Conservation (phyloP, 495 filamentous ascomycete species). For the Gamarada debralockiae region DNA sequence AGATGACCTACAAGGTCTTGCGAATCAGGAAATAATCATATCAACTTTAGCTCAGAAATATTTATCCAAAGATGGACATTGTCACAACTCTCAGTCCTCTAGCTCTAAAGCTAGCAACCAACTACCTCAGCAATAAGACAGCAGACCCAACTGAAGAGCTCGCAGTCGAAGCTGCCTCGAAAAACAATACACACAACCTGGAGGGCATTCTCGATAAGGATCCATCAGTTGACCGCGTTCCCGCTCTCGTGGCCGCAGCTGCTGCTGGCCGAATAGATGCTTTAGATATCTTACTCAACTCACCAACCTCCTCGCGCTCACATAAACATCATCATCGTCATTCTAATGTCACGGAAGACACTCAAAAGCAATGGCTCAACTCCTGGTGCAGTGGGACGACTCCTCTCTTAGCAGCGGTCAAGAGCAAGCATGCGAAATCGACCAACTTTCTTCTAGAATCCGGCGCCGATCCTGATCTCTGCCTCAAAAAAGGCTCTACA, state of each 20-base stretch:
- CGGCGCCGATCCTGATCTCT: constrained; percentile 12
- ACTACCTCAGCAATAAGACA: constrained; percentile 5
- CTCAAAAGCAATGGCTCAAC: neutral
- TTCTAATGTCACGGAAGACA: neutral
- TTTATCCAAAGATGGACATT: neutral
- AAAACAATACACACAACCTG: constrained; percentile 1
- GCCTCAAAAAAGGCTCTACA: constrained; percentile 1
- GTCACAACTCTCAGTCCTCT: constrained; percentile 3
- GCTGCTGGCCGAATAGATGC: neutral
- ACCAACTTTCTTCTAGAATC: constrained; percentile 6
- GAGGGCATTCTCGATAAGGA: constrained; percentile 1
- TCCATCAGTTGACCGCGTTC: constrained; percentile 4
- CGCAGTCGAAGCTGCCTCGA: constrained; percentile 1
- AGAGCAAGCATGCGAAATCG: constrained; percentile 5
- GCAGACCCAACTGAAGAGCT: neutral
- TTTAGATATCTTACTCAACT: constrained; percentile 7
- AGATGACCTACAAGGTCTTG: too few relatives aligned
- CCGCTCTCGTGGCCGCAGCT: constrained; percentile 8
- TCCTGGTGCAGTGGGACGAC: constrained; percentile 6
- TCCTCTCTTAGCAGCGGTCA: constrained; percentile 11
- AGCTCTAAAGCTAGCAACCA: constrained; percentile 7
- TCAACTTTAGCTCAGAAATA: too few relatives aligned
- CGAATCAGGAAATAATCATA: too few relatives aligned
- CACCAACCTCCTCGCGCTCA: neutral
- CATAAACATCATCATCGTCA: neutral